These are phyloP conservation scores for Elaeagnus macrophylla DNA, from an alignment of 306 rosid species.

Conservation along the genomic window DNA sequence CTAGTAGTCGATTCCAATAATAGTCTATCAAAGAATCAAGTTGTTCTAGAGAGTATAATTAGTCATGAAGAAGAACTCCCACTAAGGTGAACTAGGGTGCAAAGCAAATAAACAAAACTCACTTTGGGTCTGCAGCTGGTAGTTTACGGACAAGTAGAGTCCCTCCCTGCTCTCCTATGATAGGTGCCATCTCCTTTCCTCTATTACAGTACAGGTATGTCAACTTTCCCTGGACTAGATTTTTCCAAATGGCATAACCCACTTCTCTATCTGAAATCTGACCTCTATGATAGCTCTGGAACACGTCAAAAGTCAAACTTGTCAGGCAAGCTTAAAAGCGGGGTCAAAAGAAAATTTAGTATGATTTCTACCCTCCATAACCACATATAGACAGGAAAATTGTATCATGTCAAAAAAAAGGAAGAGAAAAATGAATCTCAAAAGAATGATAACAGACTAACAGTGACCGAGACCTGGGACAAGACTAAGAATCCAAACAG, in stretches of 20 bases:
- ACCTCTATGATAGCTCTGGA: conserved; percentile 61
- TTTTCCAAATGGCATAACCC: conserved; percentile 39
- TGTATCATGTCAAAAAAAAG: too few relatives aligned
- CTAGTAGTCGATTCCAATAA: too few relatives aligned
- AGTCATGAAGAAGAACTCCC: conserved; percentile 1
- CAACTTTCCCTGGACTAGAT: conserved; percentile 50
- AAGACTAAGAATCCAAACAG: too few relatives aligned
- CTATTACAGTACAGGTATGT: conserved; percentile 71
- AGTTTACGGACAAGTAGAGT: conserved; percentile 80
- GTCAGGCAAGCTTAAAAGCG: conserved; percentile 13
- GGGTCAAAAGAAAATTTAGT: not conserved
- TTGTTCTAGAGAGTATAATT: too few relatives aligned
- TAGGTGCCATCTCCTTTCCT: conserved; percentile 86
- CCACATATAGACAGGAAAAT: too few relatives aligned
- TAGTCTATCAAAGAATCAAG: too few relatives aligned
- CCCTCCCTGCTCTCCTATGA: conserved; percentile 48
- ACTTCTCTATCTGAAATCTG: conserved; percentile 40
- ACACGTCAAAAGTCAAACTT: conserved; percentile 13
- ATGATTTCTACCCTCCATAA: too few relatives aligned
- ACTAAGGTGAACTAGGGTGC: conserved; percentile 1
- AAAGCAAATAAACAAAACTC: conserved; percentile 19
- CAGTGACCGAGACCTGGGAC: too few relatives aligned
- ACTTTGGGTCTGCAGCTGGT: conserved; percentile 58
- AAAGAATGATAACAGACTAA: too few relatives aligned
- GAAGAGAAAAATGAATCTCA: too few relatives aligned